Percentiles rank a stretch among this genome's conserved stretches.
Evolutionary conservation across 2,329 filamentous ascomycete species (phyloP).

Genomic region (Xylaria sp.): DNA sequence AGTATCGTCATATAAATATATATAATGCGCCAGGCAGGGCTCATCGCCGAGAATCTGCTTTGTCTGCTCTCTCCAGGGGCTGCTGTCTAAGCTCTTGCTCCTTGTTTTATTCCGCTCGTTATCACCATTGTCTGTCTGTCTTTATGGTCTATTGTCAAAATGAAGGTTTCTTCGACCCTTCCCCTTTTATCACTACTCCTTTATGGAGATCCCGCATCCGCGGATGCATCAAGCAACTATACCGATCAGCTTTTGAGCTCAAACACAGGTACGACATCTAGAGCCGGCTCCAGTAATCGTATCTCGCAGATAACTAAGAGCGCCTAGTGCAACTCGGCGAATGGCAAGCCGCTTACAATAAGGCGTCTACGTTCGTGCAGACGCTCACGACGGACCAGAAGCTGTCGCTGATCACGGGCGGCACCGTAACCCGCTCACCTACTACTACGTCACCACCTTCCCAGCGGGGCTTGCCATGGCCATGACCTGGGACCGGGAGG

Average conservation of each 20-base stretch:
- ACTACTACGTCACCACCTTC: conserved; percentile 35
- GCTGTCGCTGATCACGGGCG: conserved; percentile 44
- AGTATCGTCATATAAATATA: not conserved
- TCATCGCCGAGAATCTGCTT: not conserved
- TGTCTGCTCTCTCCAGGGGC: not conserved
- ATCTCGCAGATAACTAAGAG: not conserved
- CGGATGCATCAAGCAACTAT: conserved; percentile 24
- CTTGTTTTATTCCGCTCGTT: not conserved
- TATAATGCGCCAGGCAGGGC: not conserved
- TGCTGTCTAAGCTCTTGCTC: too few species aligned
- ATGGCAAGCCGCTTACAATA: conserved; percentile 30
- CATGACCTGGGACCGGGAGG: conserved; percentile 31
- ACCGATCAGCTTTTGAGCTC: conserved; percentile 24
- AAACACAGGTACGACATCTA: conserved; percentile 14
- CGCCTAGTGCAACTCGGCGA: conserved; percentile 27
- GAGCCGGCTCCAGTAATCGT: not conserved
- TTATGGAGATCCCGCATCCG: conserved; percentile 9
- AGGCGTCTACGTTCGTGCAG: conserved; percentile 34
- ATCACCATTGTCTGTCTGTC: not conserved
- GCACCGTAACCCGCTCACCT: conserved; percentile 34
- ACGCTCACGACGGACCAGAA: conserved; percentile 40
- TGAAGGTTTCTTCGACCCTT: not conserved
- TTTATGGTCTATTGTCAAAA: not conserved
- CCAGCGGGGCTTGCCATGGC: conserved; percentile 30
- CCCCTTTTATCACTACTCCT: conserved; percentile 12